Base-by-base conservation (phyloP, 2,329 filamentous ascomycete genomes). In the Paraconiothyrium brasiliense region DNA sequence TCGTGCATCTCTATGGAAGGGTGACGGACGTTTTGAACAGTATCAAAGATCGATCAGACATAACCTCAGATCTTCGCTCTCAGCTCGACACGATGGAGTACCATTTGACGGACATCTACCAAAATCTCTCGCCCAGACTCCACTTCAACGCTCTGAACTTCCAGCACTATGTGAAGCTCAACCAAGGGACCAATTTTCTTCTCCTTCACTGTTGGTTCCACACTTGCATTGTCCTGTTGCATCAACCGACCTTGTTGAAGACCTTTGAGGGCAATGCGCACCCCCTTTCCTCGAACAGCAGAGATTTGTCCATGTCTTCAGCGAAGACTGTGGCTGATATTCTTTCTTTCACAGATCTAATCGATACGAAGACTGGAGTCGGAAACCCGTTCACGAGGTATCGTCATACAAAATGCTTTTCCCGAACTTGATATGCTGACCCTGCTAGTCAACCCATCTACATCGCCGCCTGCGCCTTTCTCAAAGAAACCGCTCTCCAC, bases 241-340 rank as follows among this genome's bases (percentile, higher is more conserved):
- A 96, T 72, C 92, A 94, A 67, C 93, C 93, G 0, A 94, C 92
- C 0, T 81, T 97, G 1, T 82, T 97, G 57, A 91, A 92, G 51
- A 92, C 91, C 0, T 93, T 95, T 59, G 87, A 88, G 67, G 87
- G 86, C 2, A 82, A 83, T 24, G 89, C 91, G 57, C 85, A 92
- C 54, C 90, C 93, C 59, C 83, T 97, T 0, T 87, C 93, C 41
- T 87, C 90, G 0, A 92, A 95, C 72, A 95, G 92, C 66, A 89
- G 92, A 59, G 92, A 95, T 74, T 72, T 89, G 5, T 92, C 91
- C 62, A 94, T 94, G 90, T 94, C 91, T 14, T 94, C 92, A 27
- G 93, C 93, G 13, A 97, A 96, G 80, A 96, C 93, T 0, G 95
- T 97, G 62, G 92, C 92, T 37, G 93, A 97, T 70, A 97, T 97